A percentile compares a stretch with the other conserved stretches of the same genome.
phyloP scores from a whole-genome alignment of 176 grass and related monocot species.

The Ananas comosus region DNA sequence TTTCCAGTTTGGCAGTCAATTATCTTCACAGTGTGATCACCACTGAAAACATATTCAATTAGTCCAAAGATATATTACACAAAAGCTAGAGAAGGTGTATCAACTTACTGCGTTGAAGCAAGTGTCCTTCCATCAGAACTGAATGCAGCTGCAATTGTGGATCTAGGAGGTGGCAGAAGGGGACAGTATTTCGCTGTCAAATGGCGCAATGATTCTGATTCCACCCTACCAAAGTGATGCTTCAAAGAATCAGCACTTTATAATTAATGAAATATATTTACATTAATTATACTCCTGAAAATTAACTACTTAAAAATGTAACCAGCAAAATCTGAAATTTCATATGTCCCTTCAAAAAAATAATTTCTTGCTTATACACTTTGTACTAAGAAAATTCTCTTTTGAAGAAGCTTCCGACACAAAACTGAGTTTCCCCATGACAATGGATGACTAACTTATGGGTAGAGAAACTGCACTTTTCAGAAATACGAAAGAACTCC shows the following conservation, averaged over 20 bases:
- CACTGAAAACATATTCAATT: constrained; percentile 46
- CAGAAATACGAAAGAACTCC: no score
- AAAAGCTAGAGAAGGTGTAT: constrained; percentile 4
- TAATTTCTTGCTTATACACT: no score
- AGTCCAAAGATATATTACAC: constrained; percentile 15
- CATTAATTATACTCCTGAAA: neutral
- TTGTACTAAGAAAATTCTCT: no score
- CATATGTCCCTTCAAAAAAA: neutral
- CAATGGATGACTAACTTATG: no score
- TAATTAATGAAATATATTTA: no score
- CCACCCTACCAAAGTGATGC: constrained; percentile 46
- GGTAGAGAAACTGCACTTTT: no score
- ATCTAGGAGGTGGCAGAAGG: constrained; percentile 86
- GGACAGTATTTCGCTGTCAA: constrained; percentile 87
- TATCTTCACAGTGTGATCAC: constrained; percentile 98
- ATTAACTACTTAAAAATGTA: neutral
- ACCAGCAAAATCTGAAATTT: neutral
- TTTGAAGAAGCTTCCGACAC: no score
- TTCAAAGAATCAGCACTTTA: neutral
- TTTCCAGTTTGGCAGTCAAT: constrained; percentile 91
- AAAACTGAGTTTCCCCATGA: no score
- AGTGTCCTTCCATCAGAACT: constrained; percentile 93
- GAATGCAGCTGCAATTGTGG: constrained; percentile 98
- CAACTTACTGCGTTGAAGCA: constrained; percentile 91
- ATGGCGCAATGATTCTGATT: constrained; percentile 69